phyloP scores from a whole-genome alignment of 139 green algal species.

The Coelastrella sp. region DNA sequence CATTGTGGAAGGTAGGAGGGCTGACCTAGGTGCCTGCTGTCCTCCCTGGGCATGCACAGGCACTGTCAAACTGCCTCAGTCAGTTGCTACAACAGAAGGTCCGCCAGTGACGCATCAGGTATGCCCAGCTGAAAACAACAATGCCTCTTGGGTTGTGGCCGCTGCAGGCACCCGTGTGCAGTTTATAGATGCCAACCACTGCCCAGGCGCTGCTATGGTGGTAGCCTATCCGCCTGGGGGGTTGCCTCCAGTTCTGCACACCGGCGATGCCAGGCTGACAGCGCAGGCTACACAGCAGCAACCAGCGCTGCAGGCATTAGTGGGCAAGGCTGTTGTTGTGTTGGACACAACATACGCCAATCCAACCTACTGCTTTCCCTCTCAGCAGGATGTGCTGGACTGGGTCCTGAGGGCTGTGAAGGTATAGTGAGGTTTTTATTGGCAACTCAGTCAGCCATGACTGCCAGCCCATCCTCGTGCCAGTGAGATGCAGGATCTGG shows the following conservation, averaged over 20 bases:
- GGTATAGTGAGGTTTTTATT: slow-evolving; percentile 44
- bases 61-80: background rate
- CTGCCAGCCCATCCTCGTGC: background rate
- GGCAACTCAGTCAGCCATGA: background rate
- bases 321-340: slow-evolving; percentile 66
- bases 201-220: slow-evolving; percentile 78
- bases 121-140: no score
- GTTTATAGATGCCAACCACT: slow-evolving; percentile 85
- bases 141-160: background rate
- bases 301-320: slow-evolving; percentile 66
- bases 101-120: background rate
- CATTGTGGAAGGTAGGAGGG: slow-evolving; percentile 45
- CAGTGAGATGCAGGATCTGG: background rate
- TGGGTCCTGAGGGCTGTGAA: slow-evolving; percentile 62
- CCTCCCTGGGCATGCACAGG: background rate
- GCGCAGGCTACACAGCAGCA: slow-evolving; percentile 64
- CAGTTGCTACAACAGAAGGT: background rate
- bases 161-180: slow-evolving; percentile 47
- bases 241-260: slow-evolving; percentile 86
- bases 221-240: slow-evolving; percentile 48
- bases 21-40: background rate
- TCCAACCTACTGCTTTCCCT: slow-evolving; percentile 68
- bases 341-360: slow-evolving; percentile 87
- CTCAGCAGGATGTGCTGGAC: slow-evolving; percentile 58
- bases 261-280: slow-evolving; percentile 63